Base-by-base conservation (phyloP, 2,329 filamentous ascomycete species). In the Diatrype stigma region DNA sequence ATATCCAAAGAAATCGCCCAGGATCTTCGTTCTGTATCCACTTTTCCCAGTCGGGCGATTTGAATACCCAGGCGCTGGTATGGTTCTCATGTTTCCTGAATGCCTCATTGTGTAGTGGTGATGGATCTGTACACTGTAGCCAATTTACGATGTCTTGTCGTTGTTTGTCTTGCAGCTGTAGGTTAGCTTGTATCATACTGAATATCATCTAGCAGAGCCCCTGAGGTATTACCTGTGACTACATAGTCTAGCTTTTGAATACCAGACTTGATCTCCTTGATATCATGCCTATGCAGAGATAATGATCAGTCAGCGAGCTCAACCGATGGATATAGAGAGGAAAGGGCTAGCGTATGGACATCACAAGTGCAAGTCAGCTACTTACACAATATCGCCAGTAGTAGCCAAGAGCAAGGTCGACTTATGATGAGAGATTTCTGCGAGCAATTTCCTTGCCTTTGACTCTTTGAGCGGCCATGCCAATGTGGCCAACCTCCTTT, bases 401-500 rank as follows among this genome's bases (percentile, higher is more conserved):
- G 50, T 45, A 11, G 51, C 49, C 11, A 56, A 47, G 0, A 56
- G 32, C 11, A 56, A 46, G 2, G 54, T 54, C 16, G 49, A 37
- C 40, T 56, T 56, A n/a, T 56, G 46, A 10, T 51, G 51, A 6
- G 51, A 51, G 19, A 54, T 35, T 22, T 56, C 51, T 2, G 47
- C 34, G 2, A 54, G 47, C 2, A 54, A 7, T 21, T 56, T 56
- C n/a, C 49, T 23, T 3, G 51, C 49, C 38, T 50, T 51, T 16
- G 42, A 48, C 26, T 51, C 47, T 17, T 56, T 56, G 30, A 56
- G 23, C 11, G 54, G 51, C 54, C 54, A 56, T 14, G 49, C 49
- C 26, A 56, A 11, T 16, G 47, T 22, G 1, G 44, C 34, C 11
- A 53, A 40, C 40, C 6, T 42, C 42, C 19, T 19, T 49, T 14